phyloP scores from a whole-genome alignment of 805 yeast species.

The Henningerozyma blattae region DNA sequence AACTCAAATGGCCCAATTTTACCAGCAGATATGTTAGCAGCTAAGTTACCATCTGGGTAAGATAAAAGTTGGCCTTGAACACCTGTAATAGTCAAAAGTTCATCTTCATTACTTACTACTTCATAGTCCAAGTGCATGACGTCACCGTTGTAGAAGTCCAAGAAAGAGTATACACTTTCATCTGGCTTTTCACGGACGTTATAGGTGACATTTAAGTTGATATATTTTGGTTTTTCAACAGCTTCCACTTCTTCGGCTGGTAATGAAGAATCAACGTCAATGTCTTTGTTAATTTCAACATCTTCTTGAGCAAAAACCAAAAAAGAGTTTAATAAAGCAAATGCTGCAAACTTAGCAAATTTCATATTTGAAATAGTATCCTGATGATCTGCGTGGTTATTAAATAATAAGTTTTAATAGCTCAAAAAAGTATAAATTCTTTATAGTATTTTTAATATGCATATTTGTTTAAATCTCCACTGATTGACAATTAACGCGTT shows the following conservation, averaged over 20 bases:
- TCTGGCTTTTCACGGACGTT: slow-evolving; percentile 34
- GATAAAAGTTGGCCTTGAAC: slow-evolving; percentile 55
- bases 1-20: slow-evolving; percentile 49
- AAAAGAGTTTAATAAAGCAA: slow-evolving; percentile 2
- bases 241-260: slow-evolving; percentile 1
- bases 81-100: slow-evolving; percentile 44
- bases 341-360: slow-evolving; percentile 3
- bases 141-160: slow-evolving; percentile 41
- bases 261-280: background rate
- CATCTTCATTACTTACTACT: slow-evolving; percentile 42
- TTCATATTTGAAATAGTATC: too few relatives aligned
- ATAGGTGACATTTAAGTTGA: slow-evolving; percentile 38
- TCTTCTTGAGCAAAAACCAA: slow-evolving; percentile 4
- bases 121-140: slow-evolving; percentile 38
- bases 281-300: background rate
- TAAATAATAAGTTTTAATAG: too few relatives aligned
- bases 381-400: too few relatives aligned
- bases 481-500: too few relatives aligned
- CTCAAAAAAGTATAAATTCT: too few relatives aligned
- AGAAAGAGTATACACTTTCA: slow-evolving; percentile 26
- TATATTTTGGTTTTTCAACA: slow-evolving; percentile 3
- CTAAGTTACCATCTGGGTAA: slow-evolving; percentile 37
- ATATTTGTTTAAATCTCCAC: too few relatives aligned
- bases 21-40: slow-evolving; percentile 54
- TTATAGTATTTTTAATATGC: too few relatives aligned